phyloP scores from a whole-genome alignment of 2,329 filamentous ascomycete genomes.

The Rhynchosporium secalis region DNA sequence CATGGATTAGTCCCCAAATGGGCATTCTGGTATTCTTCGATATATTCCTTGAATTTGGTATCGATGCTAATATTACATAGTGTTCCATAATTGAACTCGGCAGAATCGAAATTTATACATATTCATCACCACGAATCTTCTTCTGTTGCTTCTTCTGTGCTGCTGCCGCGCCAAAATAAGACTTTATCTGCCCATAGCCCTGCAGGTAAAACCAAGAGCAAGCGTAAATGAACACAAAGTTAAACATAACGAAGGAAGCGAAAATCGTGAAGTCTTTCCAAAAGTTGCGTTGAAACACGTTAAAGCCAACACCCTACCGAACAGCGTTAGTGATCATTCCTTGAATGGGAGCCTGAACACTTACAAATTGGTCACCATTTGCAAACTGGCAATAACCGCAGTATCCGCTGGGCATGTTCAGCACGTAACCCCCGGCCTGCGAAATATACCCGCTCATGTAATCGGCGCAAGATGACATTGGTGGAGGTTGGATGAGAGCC shows the following conservation, averaged over 20 bases:
- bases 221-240: not conserved
- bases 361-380: constrained; percentile 5
- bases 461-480: not conserved
- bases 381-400: constrained; percentile 9
- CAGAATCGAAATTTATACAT: not conserved
- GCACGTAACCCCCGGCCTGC: not conserved
- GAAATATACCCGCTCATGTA: not conserved
- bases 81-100: not conserved
- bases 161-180: not conserved
- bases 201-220: constrained; percentile 5
- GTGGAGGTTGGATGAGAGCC: not conserved
- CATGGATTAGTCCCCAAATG: too few relatives aligned
- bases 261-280: not conserved
- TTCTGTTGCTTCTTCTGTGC: not conserved
- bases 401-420: not conserved
- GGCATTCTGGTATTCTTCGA: too few relatives aligned
- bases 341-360: not conserved
- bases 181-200: not conserved
- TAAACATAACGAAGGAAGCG: not conserved
- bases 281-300: not conserved
- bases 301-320: not conserved
- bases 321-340: not conserved
- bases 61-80: not conserved
- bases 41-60: too few relatives aligned
- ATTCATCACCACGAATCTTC: not conserved